These are phyloP conservation scores for Populus hybrid DNA, from an alignment of 441 rosid species.

Conservation along the genomic window DNA sequence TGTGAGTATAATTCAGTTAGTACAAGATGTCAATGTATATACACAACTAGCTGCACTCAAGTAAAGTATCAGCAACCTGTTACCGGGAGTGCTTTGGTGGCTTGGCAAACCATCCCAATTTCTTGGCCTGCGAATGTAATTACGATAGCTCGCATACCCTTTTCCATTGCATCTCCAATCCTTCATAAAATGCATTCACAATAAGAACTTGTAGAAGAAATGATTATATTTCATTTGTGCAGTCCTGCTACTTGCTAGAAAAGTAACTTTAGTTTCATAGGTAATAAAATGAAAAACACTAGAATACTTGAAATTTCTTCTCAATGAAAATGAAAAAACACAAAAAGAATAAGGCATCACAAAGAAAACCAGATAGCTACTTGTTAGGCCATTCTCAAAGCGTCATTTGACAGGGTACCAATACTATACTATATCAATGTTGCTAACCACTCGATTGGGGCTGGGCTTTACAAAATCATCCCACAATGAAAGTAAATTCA, in stretches of 20 bases:
- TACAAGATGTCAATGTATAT: neutral
- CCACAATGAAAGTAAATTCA: neutral
- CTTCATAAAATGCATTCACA: constrained; percentile 32
- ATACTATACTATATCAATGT: neutral
- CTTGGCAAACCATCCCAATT: constrained; percentile 74
- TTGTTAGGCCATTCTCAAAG: neutral
- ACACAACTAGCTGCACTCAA: neutral
- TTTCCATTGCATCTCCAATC: constrained; percentile 95
- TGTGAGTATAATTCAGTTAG: neutral
- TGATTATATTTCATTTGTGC: neutral
- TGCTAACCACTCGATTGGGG: neutral
- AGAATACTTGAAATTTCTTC: neutral
- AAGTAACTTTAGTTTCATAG: neutral
- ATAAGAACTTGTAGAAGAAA: neutral
- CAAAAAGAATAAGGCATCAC: neutral
- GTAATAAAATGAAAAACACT: neutral
- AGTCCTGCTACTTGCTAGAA: neutral
- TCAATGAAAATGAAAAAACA: neutral
- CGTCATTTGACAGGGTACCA: too few relatives aligned
- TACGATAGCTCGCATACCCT: constrained; percentile 83
- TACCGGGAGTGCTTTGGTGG: constrained; percentile 73
- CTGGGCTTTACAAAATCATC: neutral
- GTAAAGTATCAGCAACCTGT: constrained; percentile 56
- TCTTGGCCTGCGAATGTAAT: constrained; percentile 77
- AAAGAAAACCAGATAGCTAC: neutral